Evolutionary conservation across 2,329 filamentous ascomycete genomes (phyloP), one percentile per base, ranked within the genome.

Genomic region (Aspergillus neotritici): DNA sequence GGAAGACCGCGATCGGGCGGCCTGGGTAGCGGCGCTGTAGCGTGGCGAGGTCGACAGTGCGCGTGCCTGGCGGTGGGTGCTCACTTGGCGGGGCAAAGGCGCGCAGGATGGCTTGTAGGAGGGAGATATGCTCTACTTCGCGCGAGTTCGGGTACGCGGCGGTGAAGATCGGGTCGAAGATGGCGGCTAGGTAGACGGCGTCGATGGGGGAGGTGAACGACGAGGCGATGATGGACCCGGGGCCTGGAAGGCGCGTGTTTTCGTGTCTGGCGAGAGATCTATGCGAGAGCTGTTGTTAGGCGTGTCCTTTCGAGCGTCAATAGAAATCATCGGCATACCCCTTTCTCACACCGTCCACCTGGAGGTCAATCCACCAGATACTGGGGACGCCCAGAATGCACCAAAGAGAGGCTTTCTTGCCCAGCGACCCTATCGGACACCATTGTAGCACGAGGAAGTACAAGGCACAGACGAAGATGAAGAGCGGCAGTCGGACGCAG

Each of bases 301-400:
- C 16, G 12, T 15, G n/a, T 11, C 17, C 17, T 10, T 4, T 17
- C 6, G 6, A 7, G 34, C 34, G 16, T 11, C 7, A 12, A 2
- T 16, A 10, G 47, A 37, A 33, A 47, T 12, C 10, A 9, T 13
- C 13, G 31, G 61, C 73, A 43, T 65, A 90, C 70, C 93, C 93
- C 70, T 89, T 87, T 69, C 87, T 90, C 41, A 98, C 93, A 46
- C 91, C 91, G 64, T 98, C 93, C 53, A 98, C 87, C 66, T 96
- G 91, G n/a, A 98, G 74, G 67, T 98, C 93, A 44, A 96, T 84
- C 91, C 91, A 97, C 89, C 90, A 97, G 45, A 98, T 87, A 21
- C 93, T 91, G 0, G 90, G 88, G 46, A 94, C 85, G 31, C 82
- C 85, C 55, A 98, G 79, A 52, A 97, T 79, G 48, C 82, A 78